Evolutionary conservation across 2,329 filamentous ascomycete species (phyloP).

Genomic region (Sphaerulina populicola): DNA sequence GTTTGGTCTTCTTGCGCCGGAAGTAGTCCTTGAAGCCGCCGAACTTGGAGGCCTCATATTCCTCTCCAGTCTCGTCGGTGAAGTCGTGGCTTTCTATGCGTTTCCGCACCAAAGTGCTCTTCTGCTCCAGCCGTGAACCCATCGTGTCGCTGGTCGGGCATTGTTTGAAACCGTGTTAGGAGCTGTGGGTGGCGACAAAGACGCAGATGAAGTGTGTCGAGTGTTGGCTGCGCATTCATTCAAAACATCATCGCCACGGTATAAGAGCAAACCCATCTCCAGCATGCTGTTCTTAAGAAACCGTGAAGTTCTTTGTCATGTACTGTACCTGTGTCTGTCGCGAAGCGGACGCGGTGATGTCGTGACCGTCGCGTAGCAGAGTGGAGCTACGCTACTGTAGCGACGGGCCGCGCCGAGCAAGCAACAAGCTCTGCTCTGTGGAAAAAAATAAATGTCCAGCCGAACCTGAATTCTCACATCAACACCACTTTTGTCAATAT

Average conservation of each 20-base stretch:
- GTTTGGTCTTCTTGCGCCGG: constrained; percentile 88
- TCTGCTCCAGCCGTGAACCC: constrained; percentile 55
- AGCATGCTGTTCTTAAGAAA: background rate
- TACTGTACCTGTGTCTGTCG: background rate
- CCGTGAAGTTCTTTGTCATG: background rate
- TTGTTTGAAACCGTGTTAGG: background rate
- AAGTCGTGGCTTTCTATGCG: constrained; percentile 64
- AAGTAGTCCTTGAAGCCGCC: constrained; percentile 90
- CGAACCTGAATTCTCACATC: background rate
- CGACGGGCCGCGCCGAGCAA: too few species aligned
- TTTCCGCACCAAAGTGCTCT: constrained; percentile 53
- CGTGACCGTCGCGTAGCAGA: background rate
- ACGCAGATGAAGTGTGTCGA: background rate
- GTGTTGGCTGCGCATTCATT: background rate
- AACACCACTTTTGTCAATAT: background rate
- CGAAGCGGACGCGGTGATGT: constrained; percentile 1
- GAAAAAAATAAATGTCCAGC: background rate
- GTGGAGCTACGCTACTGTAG: background rate
- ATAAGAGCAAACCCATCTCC: background rate
- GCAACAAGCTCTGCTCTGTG: background rate
- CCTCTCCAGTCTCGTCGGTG: constrained; percentile 64
- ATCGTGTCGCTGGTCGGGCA: constrained; percentile 34
- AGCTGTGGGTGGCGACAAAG: background rate
- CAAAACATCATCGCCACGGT: too few species aligned
- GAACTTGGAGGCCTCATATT: constrained; percentile 80